Conservation (phyloP, 805 yeast species). For the Teunomyces aglyptinius region DNA sequence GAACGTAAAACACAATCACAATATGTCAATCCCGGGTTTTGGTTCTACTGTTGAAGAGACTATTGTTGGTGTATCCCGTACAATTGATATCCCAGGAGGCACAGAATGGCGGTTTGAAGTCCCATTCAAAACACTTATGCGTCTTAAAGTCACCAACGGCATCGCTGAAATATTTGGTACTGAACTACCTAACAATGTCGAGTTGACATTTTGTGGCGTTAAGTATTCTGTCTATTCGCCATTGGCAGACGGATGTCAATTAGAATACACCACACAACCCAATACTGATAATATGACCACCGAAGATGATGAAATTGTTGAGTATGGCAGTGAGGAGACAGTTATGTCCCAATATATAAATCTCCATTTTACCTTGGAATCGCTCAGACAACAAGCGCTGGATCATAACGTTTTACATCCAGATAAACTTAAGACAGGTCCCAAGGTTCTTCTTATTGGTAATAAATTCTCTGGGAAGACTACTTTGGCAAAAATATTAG, state of each 20-base stretch:
- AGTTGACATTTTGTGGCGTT: slow-evolving; percentile 37
- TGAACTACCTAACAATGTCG: slow-evolving; percentile 74
- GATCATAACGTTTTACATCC: slow-evolving; percentile 19
- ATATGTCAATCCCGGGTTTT: slow-evolving; percentile 20
- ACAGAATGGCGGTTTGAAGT: slow-evolving; percentile 81
- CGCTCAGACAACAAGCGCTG: slow-evolving; percentile 34
- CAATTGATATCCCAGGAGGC: slow-evolving; percentile 29
- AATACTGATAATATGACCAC: slow-evolving; percentile 26
- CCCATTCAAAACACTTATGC: slow-evolving; percentile 47
- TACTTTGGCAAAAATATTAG: slow-evolving; percentile 62
- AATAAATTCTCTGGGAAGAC: slow-evolving; percentile 76
- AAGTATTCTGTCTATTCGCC: slow-evolving; percentile 41
- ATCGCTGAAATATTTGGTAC: slow-evolving; percentile 91
- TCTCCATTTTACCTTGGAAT: slow-evolving; percentile 74
- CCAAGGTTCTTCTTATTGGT: slow-evolving; percentile 74
- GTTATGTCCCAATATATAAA: slow-evolving; percentile 62
- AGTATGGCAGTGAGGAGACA: slow-evolving; percentile 71
- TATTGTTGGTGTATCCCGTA: slow-evolving; percentile 6
- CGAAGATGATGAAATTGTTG: slow-evolving; percentile 44
- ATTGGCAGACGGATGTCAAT: slow-evolving; percentile 58
- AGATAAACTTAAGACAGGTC: slow-evolving; percentile 39
- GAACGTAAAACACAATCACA: background rate
- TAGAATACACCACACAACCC: slow-evolving; percentile 43
- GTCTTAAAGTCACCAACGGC: slow-evolving; percentile 59
- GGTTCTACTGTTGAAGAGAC: slow-evolving; percentile 13